Base-by-base conservation (phyloP, 306 rosid genomes). In the Cyamopsis tetragonoloba region DNA sequence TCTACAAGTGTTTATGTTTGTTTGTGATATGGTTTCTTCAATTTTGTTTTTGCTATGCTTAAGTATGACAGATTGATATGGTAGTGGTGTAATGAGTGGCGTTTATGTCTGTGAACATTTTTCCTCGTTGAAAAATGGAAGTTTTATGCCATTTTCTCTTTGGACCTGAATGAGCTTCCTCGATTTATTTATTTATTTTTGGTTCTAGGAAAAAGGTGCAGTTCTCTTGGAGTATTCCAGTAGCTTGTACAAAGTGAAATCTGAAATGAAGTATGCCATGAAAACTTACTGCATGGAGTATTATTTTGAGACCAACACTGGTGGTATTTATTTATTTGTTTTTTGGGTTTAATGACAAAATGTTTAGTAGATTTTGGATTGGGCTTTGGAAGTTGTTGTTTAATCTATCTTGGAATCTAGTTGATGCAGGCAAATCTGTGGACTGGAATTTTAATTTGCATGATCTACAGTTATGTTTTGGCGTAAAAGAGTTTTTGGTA, bases 401-500 rank as follows among this genome's bases (percentile, higher is more conserved):
- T 31, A 26, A 76, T 68, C 37, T 71, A 42, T 62, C 10, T 61
- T 63, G 46, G 63, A n/a, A 61, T 65, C 24, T 77, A 70, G 75
- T 66, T 76, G 73, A 38, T 3, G 50, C 82, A 89, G 98, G 80
- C 47, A 80, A 72, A 80, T 59, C 23, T 67, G 62, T 68, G 0
- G 83, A 75, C 65, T 86, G 97, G 98, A 76, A 77, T 76, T 79
- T 79, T 10, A 63, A 42, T 77, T 78, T 86, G 83, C 91, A 89
- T 15, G 95, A 93, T 58, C 51, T 89, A 82, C 96, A 93, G 78
- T 68, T 93, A 51, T 86, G 96, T 75, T 93, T 93, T n/a, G 97
- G 97, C 51, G 88, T 89, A 64, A 86, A 85, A 68, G 97, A 89
- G 41, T 93, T 93, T 80, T 80, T 93, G 96, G 98, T 93, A 80